Percentiles rank a stretch among this genome's conserved stretches.
Evolutionary conservation across 257 asterid species (phyloP).

Genomic region (Avicennia marina): DNA sequence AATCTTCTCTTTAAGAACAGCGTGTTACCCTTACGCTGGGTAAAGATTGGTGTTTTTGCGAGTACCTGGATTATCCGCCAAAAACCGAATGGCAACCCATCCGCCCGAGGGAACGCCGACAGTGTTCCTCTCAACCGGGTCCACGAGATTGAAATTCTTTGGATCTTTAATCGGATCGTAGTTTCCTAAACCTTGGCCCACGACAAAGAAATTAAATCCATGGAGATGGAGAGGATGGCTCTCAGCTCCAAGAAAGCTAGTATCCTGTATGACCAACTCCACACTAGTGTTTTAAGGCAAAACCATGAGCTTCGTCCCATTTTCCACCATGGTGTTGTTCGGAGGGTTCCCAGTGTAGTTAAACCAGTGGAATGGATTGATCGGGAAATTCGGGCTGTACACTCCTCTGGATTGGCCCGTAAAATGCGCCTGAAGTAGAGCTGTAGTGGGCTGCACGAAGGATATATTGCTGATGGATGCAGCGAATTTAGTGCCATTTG

Average conservation of each 20-base stretch:
- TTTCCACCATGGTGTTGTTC: constrained; percentile 26
- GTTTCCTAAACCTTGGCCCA: constrained; percentile 61
- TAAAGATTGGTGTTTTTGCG: too few species aligned
- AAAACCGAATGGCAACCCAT: constrained; percentile 61
- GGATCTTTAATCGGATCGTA: constrained; percentile 50
- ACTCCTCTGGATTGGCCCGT: constrained; percentile 47
- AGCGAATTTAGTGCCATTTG: constrained; percentile 49
- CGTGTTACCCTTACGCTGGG: too few species aligned
- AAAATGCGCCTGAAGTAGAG: constrained; percentile 59
- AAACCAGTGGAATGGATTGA: constrained; percentile 40
- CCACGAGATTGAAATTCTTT: constrained; percentile 43
- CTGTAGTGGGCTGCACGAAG: constrained; percentile 46
- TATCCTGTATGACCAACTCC: constrained; percentile 61
- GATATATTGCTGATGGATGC: constrained; percentile 55
- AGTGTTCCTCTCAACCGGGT: constrained; percentile 65
- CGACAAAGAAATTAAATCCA: constrained; percentile 57
- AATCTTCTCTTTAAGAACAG: too few species aligned
- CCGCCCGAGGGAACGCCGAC: constrained; percentile 63
- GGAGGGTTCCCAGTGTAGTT: constrained; percentile 61
- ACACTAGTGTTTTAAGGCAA: constrained; percentile 42
- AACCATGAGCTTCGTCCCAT: constrained; percentile 46
- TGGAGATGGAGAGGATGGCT: constrained; percentile 70
- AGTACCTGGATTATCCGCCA: constrained; percentile 74
- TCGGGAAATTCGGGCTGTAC: constrained; percentile 53
- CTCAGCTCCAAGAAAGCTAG: constrained; percentile 54